Evolutionary conservation across 768 basidiomycete species (phyloP).

Genomic region (Amanita subjunquillea): DNA sequence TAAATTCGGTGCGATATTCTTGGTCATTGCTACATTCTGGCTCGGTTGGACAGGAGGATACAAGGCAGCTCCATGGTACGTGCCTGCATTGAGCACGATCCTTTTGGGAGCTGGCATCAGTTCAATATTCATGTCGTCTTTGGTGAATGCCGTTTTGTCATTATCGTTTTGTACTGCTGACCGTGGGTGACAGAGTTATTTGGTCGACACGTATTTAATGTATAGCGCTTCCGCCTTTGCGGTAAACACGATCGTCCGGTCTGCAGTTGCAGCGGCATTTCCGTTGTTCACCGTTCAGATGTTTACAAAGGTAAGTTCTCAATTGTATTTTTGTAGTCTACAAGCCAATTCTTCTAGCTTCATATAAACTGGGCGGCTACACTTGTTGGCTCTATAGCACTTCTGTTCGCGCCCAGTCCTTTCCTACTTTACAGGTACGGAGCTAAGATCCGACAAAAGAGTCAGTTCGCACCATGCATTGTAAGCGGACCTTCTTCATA

Average conservation of each 20-base stretch:
- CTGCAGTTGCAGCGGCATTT: slow-evolving; percentile 46
- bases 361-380: slow-evolving; percentile 42
- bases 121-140: slow-evolving; percentile 49
- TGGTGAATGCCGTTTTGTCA: slow-evolving; percentile 31
- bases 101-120: slow-evolving; percentile 37
- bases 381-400: slow-evolving; percentile 45
- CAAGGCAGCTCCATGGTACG: slow-evolving; percentile 44
- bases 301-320: slow-evolving; percentile 41
- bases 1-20: slow-evolving; percentile 44
- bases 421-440: slow-evolving; percentile 68
- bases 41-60: slow-evolving; percentile 54
- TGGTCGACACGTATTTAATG: slow-evolving; percentile 51
- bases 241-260: slow-evolving; percentile 50
- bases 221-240: slow-evolving; percentile 55
- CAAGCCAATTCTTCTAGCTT: slow-evolving; percentile 23
- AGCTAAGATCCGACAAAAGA: slow-evolving; percentile 40
- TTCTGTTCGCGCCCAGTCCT: slow-evolving; percentile 53
- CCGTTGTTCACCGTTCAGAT: slow-evolving; percentile 60
- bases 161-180: slow-evolving; percentile 47
- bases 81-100: slow-evolving; percentile 41
- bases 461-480: slow-evolving; percentile 45
- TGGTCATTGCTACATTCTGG: slow-evolving; percentile 57
- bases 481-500: slow-evolving; percentile 16
- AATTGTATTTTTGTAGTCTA: not conserved
- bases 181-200: slow-evolving; percentile 40